These are phyloP conservation scores for Scutellaria baicalensis DNA, from an alignment of 257 asterid species.

Conservation along the genomic window DNA sequence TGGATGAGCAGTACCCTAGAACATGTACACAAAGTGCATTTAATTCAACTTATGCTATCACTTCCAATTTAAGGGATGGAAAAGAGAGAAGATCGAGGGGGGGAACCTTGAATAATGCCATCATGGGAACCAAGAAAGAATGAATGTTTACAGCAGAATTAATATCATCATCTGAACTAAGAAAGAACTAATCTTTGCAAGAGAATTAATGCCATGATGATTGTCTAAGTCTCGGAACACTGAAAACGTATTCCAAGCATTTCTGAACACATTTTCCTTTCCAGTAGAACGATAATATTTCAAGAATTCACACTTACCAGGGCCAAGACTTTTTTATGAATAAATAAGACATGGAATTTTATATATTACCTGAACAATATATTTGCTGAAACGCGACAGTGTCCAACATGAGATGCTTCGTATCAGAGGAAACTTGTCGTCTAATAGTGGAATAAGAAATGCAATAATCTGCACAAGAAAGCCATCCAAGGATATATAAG, in stretches of 20 bases:
- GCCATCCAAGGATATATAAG: not conserved
- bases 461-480: constrained; percentile 62
- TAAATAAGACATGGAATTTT: no score
- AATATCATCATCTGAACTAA: no score
- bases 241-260: no score
- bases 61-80: not conserved
- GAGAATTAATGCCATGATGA: no score
- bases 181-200: no score
- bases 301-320: no score
- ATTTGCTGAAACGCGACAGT: constrained; percentile 94
- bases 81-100: not conserved
- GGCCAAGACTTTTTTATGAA: no score
- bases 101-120: not conserved
- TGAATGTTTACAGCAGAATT: not conserved
- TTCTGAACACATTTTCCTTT: no score
- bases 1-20: constrained; percentile 54
- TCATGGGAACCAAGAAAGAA: not conserved
- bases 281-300: no score
- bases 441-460: constrained; percentile 86
- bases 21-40: constrained; percentile 15
- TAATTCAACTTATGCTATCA: not conserved
- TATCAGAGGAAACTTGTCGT: constrained; percentile 90
- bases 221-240: no score
- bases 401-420: constrained; percentile 99
- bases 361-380: constrained; percentile 74